phyloP scores from a whole-genome alignment of 2,329 filamentous ascomycete species.

The Graphilbum ipis-grandicollis region DNA sequence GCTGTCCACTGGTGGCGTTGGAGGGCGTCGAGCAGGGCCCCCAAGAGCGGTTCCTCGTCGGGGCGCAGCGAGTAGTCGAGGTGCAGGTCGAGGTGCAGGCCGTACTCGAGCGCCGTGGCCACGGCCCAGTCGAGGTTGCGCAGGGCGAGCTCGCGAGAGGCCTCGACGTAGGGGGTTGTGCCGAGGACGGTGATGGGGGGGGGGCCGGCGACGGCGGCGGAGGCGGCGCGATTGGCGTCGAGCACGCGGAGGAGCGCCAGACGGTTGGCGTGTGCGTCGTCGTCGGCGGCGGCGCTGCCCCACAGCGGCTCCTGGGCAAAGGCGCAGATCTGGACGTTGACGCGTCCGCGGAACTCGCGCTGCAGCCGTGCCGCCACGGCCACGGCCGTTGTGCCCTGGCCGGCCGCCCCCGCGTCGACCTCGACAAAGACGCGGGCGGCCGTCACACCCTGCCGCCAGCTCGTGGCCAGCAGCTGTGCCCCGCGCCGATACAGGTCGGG shows the following conservation, averaged over 20 bases:
- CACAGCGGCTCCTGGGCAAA: conserved; percentile 58
- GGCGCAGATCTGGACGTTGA: conserved; percentile 48
- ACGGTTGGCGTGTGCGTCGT: conserved; percentile 30
- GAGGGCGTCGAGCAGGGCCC: conserved; percentile 34
- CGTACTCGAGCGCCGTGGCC: conserved; percentile 27
- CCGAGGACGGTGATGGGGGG: conserved; percentile 41
- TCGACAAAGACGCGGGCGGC: conserved; percentile 56
- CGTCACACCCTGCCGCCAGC: conserved; percentile 46
- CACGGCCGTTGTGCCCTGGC: conserved; percentile 15
- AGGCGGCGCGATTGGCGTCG: conserved; percentile 5
- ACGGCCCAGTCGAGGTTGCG: conserved; percentile 48
- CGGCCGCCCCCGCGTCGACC: conserved; percentile 40
- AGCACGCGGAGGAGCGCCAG: conserved; percentile 22
- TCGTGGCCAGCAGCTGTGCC: conserved; percentile 46
- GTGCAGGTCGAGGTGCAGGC: conserved; percentile 50
- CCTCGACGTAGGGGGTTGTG: conserved; percentile 54
- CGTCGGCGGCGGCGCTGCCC: not conserved
- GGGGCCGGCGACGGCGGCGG: not conserved
- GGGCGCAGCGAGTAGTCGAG: conserved; percentile 50
- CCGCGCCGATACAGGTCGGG: conserved; percentile 48
- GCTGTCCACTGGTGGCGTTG: conserved; percentile 30
- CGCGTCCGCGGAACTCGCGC: conserved; percentile 29
- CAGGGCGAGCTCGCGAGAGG: conserved; percentile 24
- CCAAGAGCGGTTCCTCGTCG: conserved; percentile 20
- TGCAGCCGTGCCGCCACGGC: conserved; percentile 40